These are phyloP conservation scores for Kwoniella dejecticola DNA, from an alignment of 768 basidiomycete species.

Conservation along the genomic window DNA sequence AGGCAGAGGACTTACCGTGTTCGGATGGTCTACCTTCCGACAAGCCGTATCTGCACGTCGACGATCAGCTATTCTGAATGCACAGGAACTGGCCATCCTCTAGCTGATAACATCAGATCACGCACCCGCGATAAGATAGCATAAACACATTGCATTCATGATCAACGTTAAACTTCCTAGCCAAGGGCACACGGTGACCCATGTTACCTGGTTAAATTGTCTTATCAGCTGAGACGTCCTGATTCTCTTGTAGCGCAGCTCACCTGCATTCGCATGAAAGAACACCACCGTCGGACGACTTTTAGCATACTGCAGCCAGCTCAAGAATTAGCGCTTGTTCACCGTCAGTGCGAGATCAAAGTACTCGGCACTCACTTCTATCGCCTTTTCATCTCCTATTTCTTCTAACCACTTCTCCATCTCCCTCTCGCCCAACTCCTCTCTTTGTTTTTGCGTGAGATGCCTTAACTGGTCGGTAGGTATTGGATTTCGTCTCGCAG, in stretches of 20 bases:
- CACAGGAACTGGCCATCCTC: no score
- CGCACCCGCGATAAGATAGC: conserved; percentile 88
- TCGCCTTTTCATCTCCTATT: conserved; percentile 58
- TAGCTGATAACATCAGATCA: conserved; percentile 5
- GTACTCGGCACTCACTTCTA: conserved; percentile 65
- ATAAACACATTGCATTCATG: conserved; percentile 93
- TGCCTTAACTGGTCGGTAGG: conserved; percentile 22
- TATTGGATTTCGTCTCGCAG: conserved; percentile 64
- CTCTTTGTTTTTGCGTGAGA: conserved; percentile 27
- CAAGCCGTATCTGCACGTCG: conserved; percentile 69
- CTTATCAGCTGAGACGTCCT: neutral
- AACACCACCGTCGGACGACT: conserved; percentile 81
- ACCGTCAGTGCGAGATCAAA: no score
- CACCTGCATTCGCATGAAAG: conserved; percentile 74
- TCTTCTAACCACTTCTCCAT: conserved; percentile 51
- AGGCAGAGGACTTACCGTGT: conserved; percentile 66
- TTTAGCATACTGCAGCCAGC: conserved; percentile 34
- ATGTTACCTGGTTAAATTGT: conserved; percentile 49
- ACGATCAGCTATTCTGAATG: neutral
- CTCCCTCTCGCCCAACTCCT: conserved; percentile 53
- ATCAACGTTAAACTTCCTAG: conserved; percentile 73
- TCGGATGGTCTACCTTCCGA: conserved; percentile 87
- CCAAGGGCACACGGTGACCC: conserved; percentile 88
- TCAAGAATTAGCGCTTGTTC: no score
- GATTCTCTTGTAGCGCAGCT: conserved; percentile 9